Conservation (phyloP, 768 basidiomycete species). For the Exsudoporus frostii region DNA sequence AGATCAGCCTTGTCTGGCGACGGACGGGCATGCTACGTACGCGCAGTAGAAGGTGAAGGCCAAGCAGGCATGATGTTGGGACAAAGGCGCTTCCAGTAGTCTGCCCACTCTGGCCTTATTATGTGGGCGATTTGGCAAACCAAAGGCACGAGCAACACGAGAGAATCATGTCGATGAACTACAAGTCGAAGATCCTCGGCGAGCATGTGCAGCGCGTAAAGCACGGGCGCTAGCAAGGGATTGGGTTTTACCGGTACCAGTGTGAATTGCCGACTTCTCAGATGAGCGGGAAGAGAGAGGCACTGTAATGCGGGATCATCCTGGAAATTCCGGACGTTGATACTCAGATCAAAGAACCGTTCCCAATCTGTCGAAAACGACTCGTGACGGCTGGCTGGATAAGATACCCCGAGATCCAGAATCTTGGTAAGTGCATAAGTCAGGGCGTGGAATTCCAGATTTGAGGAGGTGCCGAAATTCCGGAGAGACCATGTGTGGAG, state of each 20-base stretch:
- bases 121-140: conserved; percentile 60
- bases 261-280: conserved; percentile 27
- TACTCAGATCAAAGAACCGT: conserved; percentile 39
- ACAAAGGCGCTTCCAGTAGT: conserved; percentile 86
- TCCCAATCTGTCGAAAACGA: conserved; percentile 43
- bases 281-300: conserved; percentile 38
- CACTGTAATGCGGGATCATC: conserved; percentile 58
- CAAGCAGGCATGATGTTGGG: conserved; percentile 60
- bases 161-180: conserved; percentile 51
- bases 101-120: conserved; percentile 82
- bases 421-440: conserved; percentile 46
- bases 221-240: conserved; percentile 50
- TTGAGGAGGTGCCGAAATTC: conserved; percentile 41
- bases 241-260: conserved; percentile 35
- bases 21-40: conserved; percentile 5
- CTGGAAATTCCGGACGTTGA: conserved; percentile 45
- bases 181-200: conserved; percentile 66
- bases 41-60: conserved; percentile 46
- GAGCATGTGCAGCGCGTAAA: conserved; percentile 77
- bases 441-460: conserved; percentile 58
- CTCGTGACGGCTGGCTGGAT: conserved; percentile 12
- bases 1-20: conserved; percentile 8
- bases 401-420: conserved; percentile 40
- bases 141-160: conserved; percentile 57
- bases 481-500: conserved; percentile 53